Conservation (phyloP, 192 early-diverging fungal species). For the Backusella westeae region DNA sequence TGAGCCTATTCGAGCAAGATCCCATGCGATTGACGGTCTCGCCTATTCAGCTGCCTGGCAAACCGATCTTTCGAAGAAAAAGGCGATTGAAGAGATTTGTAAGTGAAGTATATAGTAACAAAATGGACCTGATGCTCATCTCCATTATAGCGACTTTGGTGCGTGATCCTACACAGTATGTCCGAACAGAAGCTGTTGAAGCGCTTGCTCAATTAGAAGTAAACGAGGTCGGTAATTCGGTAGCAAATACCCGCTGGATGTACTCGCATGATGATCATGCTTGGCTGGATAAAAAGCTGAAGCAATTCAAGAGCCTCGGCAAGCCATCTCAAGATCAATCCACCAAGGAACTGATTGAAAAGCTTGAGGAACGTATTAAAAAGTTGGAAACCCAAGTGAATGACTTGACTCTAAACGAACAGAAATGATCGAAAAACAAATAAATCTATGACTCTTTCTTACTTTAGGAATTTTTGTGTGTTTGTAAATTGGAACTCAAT, state of each 20-base stretch:
- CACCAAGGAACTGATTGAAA: conserved; percentile 11
- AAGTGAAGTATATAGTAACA: neutral
- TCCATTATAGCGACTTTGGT: conserved; percentile 9
- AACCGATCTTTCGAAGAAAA: conserved; percentile 11
- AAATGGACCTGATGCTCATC: neutral
- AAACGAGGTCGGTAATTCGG: neutral
- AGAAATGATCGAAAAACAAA: neutral
- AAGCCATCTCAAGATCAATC: conserved; percentile 5
- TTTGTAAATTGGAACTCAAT: too few relatives aligned
- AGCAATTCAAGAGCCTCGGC: neutral
- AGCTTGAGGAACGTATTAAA: conserved; percentile 28
- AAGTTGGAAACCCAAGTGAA: conserved; percentile 19
- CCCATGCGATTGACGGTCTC: neutral
- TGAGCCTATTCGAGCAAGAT: conserved; percentile 6
- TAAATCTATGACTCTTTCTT: neutral
- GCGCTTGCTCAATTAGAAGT: conserved; percentile 6
- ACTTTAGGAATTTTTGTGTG: neutral
- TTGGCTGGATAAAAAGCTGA: conserved; percentile 13
- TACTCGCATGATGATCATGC: conserved; percentile 19
- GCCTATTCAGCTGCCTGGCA: conserved; percentile 22
- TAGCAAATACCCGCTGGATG: conserved; percentile 8
- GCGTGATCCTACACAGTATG: neutral
- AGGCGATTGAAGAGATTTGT: conserved; percentile 22
- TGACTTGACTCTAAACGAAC: neutral
- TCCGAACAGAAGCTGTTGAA: neutral